Percentiles rank a stretch among this genome's conserved stretches.
Evolutionary conservation across 768 basidiomycete species (phyloP).

Genomic region (Leccinum fibrillosum): DNA sequence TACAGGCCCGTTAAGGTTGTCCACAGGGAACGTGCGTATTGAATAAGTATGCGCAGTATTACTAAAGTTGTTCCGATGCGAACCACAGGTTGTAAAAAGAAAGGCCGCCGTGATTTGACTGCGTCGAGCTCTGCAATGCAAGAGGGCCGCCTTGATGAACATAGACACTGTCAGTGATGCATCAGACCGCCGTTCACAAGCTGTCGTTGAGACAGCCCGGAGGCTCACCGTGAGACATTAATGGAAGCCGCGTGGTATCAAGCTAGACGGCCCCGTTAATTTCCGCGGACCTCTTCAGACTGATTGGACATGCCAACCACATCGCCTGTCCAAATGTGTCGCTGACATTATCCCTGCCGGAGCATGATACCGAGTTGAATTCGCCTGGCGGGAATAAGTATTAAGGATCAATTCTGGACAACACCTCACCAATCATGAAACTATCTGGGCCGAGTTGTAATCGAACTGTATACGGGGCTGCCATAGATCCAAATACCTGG

Average conservation of each 20-base stretch:
- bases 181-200: not conserved
- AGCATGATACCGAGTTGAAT: slow-evolving; percentile 55
- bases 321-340: slow-evolving; percentile 56
- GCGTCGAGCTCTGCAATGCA: slow-evolving; percentile 47
- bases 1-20: slow-evolving; percentile 46
- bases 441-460: slow-evolving; percentile 44
- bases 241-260: slow-evolving; percentile 30
- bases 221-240: slow-evolving; percentile 43
- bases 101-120: slow-evolving; percentile 47
- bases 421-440: slow-evolving; percentile 43
- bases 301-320: slow-evolving; percentile 41
- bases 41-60: not conserved
- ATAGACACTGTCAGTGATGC: slow-evolving; percentile 37
- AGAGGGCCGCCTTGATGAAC: slow-evolving; percentile 54
- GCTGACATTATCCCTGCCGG: slow-evolving; percentile 47
- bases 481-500: slow-evolving; percentile 53
- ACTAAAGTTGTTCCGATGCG: not conserved
- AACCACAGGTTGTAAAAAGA: slow-evolving; percentile 49
- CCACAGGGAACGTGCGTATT: slow-evolving; percentile 38
- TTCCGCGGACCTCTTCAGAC: not conserved
- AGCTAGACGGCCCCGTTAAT: slow-evolving; percentile 8
- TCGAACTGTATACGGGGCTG: slow-evolving; percentile 48
- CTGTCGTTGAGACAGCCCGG: not conserved
- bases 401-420: not conserved
- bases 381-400: slow-evolving; percentile 35